phyloP scores from a whole-genome alignment of 2,329 filamentous ascomycete genomes.

The Diaporthe citrichinensis region DNA sequence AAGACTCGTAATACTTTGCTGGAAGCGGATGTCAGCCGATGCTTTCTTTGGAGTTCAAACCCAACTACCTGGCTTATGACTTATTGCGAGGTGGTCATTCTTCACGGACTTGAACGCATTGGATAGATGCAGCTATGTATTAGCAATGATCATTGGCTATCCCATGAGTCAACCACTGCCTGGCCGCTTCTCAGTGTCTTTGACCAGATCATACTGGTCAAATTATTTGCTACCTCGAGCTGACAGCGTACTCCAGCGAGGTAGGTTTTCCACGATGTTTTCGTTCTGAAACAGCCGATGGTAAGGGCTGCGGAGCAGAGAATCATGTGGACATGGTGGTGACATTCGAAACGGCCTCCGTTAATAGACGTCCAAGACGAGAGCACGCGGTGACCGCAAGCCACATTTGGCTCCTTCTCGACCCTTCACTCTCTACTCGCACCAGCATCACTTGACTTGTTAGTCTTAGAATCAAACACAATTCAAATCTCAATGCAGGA shows the following conservation, averaged over 20 bases:
- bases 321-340: background rate
- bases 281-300: background rate
- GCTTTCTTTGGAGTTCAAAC: background rate
- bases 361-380: background rate
- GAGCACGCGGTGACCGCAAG: background rate
- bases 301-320: background rate
- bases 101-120: background rate
- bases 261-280: background rate
- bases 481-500: background rate
- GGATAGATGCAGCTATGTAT: background rate
- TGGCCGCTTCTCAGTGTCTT: too few relatives aligned
- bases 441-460: too few relatives aligned
- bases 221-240: background rate
- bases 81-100: too few relatives aligned
- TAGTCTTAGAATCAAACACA: background rate
- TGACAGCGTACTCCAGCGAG: too few relatives aligned
- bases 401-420: background rate
- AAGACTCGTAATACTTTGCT: background rate
- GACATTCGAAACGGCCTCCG: background rate
- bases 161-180: too few relatives aligned
- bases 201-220: too few relatives aligned
- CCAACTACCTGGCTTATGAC: background rate
- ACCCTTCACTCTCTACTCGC: background rate
- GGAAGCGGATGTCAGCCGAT: background rate
- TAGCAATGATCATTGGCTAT: too few relatives aligned